Base-by-base conservation (phyloP, 345 rosid species). In the Luvunga scandens region DNA sequence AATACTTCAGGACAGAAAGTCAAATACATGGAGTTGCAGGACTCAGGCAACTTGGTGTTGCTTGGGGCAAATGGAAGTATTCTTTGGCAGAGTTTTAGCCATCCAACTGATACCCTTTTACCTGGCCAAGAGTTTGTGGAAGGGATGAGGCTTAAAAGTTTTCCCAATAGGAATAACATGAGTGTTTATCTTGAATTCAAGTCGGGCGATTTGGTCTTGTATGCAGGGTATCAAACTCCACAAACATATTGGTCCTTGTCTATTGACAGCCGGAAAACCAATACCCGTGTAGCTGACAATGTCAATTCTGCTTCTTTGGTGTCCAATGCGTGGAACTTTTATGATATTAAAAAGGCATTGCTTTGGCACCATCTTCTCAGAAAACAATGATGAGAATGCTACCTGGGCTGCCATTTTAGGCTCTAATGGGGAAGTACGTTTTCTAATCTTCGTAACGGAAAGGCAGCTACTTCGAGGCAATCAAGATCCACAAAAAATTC, bases 21-120 rank as follows among this genome's bases (percentile, higher is more conserved):
- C 34, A 25, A 75, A 21, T 79, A 86, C 1, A 75, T 90, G 88
- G 84, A 79, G 67, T 74, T 90, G 84, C 59, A n/a, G 79, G 87
- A 88, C 50, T 88, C 90, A 0, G 93, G 93, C 9, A 90, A 88
- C 82, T 81, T 90, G 84, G 89, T 86, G 22, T 78, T 90, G 85
- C 84, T 48, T 28, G 89, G 84, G 45, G 73, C 71, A 13, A 64
- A 53, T n/a, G 72, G 73, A 57, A 61, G 31, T 9, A 24, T 71
- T 66, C 77, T 90, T 31, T 88, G 93, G 93, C 87, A 90, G 86
- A 90, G 91, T 75, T 88, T 86, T 78, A 56, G 83, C 77, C 39
- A 75, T 28, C 89, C 91, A 24, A 84, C 89, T 0, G 89, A 88
- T 73, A 84, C 91, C 4, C 84, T 88, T 56, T 78, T 88, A 62